Conservation (phyloP, 2,329 filamentous ascomycete genomes). For the Aspergillus novoparasiticus region DNA sequence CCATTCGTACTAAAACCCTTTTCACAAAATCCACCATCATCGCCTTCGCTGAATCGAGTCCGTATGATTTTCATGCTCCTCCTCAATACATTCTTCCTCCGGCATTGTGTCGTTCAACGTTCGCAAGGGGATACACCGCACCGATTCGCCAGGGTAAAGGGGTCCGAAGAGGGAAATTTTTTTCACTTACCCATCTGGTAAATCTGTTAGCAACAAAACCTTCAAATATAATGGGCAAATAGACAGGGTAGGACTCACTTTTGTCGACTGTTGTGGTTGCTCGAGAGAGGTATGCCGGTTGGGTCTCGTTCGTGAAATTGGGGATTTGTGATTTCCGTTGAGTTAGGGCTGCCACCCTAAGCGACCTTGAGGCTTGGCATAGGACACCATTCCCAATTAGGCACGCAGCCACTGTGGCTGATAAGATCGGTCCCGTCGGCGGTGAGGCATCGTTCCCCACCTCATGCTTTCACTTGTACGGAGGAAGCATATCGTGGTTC, state of each 20-base stretch:
- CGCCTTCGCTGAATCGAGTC: not conserved
- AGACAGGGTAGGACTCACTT: conserved; percentile 45
- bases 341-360: conserved; percentile 51
- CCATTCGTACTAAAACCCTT: conserved; percentile 1
- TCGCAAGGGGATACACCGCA: conserved; percentile 31
- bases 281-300: conserved; percentile 40
- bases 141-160: conserved; percentile 32
- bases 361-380: conserved; percentile 33
- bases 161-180: conserved; percentile 23
- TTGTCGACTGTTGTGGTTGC: conserved; percentile 55
- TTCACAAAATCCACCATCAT: not conserved
- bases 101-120: conserved; percentile 26
- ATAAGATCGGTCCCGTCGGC: conserved; percentile 6
- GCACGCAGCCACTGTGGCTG: conserved; percentile 21
- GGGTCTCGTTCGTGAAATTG: conserved; percentile 39
- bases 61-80: conserved; percentile 1
- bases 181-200: conserved; percentile 65
- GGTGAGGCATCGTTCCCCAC: conserved; percentile 20
- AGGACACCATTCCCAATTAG: conserved; percentile 31
- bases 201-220: conserved; percentile 31
- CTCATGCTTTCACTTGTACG: not conserved
- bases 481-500: not conserved
- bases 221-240: conserved; percentile 18
- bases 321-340: conserved; percentile 45
- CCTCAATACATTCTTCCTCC: not conserved